Evolutionary conservation across 495 filamentous ascomycete genomes (phyloP).

Genomic region (Friedmanniomyces endolithicus): DNA sequence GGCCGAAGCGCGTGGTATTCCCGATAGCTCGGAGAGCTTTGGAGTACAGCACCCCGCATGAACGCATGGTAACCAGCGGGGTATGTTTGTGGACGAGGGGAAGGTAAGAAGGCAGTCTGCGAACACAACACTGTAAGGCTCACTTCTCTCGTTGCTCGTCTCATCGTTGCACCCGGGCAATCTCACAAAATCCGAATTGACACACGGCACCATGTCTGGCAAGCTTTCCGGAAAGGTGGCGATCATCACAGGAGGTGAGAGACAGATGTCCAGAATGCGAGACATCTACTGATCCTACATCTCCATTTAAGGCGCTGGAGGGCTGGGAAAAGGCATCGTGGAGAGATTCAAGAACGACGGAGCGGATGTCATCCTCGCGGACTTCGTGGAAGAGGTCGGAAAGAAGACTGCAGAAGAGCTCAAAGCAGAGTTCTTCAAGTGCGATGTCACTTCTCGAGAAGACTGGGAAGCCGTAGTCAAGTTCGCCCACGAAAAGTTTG

Average conservation of each 20-base stretch:
- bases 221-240: slow-evolving; percentile 21
- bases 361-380: slow-evolving; percentile 19
- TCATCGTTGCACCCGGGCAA: neutral
- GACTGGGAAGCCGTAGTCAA: slow-evolving; percentile 19
- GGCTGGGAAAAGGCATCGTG: slow-evolving; percentile 21
- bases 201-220: slow-evolving; percentile 7
- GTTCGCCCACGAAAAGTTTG: slow-evolving; percentile 20
- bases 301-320: neutral
- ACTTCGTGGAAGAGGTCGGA: slow-evolving; percentile 13
- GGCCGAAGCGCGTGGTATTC: neutral
- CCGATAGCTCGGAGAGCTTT: neutral
- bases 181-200: neutral
- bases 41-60: neutral
- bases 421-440: slow-evolving; percentile 9
- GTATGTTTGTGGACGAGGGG: neutral
- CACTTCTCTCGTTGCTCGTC: too few relatives aligned
- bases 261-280: too few relatives aligned
- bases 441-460: slow-evolving; percentile 14
- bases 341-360: slow-evolving; percentile 19
- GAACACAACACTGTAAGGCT: neutral
- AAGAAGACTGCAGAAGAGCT: slow-evolving; percentile 11
- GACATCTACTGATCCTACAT: too few relatives aligned
- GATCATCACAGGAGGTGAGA: slow-evolving; percentile 18
- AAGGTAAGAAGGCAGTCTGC: neutral
- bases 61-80: neutral